Conservation (phyloP, 768 basidiomycete genomes). For the Lactarius vividus region DNA sequence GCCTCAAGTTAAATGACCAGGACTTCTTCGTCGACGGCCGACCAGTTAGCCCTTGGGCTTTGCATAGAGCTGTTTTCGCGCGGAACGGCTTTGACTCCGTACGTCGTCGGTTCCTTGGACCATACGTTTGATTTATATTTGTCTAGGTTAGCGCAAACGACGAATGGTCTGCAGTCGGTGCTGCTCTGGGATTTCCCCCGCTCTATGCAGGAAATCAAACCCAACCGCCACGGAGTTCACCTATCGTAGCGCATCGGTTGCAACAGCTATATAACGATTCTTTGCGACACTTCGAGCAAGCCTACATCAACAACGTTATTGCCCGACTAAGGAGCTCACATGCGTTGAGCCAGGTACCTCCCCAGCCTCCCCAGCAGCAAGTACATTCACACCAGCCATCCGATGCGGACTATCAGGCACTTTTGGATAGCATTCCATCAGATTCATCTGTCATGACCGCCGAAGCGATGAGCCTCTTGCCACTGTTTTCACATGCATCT, state of each 20-base stretch:
- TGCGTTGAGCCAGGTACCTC: not conserved
- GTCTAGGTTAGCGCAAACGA: slow-evolving; percentile 9
- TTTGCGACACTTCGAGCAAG: slow-evolving; percentile 13
- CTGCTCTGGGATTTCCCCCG: slow-evolving; percentile 6
- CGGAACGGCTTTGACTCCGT: slow-evolving; percentile 12
- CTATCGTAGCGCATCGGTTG: slow-evolving; percentile 9
- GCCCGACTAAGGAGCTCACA: not conserved
- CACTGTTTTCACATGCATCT: slow-evolving; percentile 16
- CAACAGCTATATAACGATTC: slow-evolving; percentile 11
- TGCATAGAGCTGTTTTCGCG: slow-evolving; percentile 9
- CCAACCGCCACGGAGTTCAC: slow-evolving; percentile 4
- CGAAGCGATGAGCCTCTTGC: slow-evolving; percentile 15
- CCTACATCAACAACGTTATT: slow-evolving; percentile 3
- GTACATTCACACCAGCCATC: slow-evolving; percentile 14
- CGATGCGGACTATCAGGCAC: slow-evolving; percentile 19
- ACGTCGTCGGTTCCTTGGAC: not conserved
- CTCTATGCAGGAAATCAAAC: not conserved
- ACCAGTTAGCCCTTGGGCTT: slow-evolving; percentile 6
- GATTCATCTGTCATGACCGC: slow-evolving; percentile 1
- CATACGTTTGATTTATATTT: not conserved
- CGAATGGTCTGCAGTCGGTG: slow-evolving; percentile 16
- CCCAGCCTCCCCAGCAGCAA: slow-evolving; percentile 12
- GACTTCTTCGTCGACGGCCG: slow-evolving; percentile 10
- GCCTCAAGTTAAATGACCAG: slow-evolving; percentile 1
- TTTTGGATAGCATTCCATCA: slow-evolving; percentile 6